A percentile compares a stretch with the other conserved stretches of the same genome.
Conservation (phyloP, 495 filamentous ascomycete species). For the Penicillium coffeae region DNA sequence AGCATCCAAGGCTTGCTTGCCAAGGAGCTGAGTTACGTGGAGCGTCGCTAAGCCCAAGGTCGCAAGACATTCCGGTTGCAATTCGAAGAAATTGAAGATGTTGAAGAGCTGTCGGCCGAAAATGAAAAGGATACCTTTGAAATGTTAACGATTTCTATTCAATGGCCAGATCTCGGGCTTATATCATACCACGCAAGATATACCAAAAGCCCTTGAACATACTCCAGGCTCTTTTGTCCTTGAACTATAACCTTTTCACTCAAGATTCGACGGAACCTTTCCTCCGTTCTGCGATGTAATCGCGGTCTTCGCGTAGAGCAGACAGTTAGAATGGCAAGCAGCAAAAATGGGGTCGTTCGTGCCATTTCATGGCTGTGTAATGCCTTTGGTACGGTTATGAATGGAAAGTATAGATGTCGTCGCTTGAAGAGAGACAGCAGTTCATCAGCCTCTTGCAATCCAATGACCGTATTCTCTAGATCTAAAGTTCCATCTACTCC, state of each 20-base stretch:
- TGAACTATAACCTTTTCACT: slow-evolving; percentile 18
- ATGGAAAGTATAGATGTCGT: background rate
- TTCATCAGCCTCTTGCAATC: background rate
- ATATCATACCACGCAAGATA: slow-evolving; percentile 37
- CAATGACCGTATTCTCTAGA: background rate
- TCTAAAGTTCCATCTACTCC: background rate
- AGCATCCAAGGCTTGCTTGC: background rate
- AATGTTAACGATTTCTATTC: background rate
- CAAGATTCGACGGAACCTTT: background rate
- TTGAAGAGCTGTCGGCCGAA: background rate
- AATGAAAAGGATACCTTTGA: background rate
- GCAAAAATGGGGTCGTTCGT: background rate
- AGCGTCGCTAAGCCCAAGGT: background rate
- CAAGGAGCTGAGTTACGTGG: background rate
- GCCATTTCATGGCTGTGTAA: background rate
- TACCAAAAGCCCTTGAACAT: slow-evolving; percentile 26
- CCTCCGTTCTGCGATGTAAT: background rate
- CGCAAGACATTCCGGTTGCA: background rate
- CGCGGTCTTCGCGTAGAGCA: background rate
- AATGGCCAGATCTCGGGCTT: too few relatives aligned
- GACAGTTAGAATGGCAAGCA: background rate
- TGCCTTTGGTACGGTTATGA: background rate
- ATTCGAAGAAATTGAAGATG: background rate
- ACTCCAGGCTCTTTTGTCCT: slow-evolving; percentile 26
- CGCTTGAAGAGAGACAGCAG: background rate